These are phyloP conservation scores for Microcyclosporella mali DNA, from an alignment of 2,329 filamentous ascomycete species.

Conservation along the genomic window DNA sequence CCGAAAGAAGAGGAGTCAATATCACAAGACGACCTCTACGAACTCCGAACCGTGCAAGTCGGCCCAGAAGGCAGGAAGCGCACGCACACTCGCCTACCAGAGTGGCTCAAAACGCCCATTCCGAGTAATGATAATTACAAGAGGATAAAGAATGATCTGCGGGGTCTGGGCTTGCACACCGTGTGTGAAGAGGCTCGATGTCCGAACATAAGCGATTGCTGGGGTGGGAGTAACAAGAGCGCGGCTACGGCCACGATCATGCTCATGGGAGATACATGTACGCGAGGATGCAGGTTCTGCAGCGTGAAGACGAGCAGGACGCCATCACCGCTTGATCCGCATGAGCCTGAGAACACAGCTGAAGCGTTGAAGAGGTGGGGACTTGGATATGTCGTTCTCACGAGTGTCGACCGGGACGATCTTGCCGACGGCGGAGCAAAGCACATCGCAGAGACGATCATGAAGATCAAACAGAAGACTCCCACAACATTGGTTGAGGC, in stretches of 20 bases:
- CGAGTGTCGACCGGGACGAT: conserved; percentile 89
- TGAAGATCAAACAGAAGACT: conserved; percentile 73
- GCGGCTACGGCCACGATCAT: conserved; percentile 97
- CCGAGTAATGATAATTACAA: conserved; percentile 82
- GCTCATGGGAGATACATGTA: conserved; percentile 98
- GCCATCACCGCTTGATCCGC: conserved; percentile 77
- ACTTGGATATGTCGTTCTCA: conserved; percentile 90
- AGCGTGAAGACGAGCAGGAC: conserved; percentile 81
- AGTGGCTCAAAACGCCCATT: conserved; percentile 95
- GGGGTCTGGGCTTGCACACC: conserved; percentile 84
- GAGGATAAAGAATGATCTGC: conserved; percentile 87
- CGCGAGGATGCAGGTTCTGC: conserved; percentile 92
- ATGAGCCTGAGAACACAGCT: conserved; percentile 94
- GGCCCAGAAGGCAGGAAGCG: conserved; percentile 58
- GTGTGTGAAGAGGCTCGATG: conserved; percentile 97
- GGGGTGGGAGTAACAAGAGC: conserved; percentile 83
- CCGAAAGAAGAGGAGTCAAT: conserved; percentile 30
- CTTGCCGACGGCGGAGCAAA: conserved; percentile 77
- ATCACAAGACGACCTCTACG: conserved; percentile 49
- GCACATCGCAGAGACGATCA: conserved; percentile 91
- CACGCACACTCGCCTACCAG: conserved; percentile 68
- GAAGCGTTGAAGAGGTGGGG: conserved; percentile 92
- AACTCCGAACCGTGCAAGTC: conserved; percentile 56
- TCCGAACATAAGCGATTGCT: conserved; percentile 96
- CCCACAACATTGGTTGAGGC: conserved; percentile 74